Base-by-base conservation (phyloP, 352 stramenopile genomes). In the Phytophthora uliginosa region DNA sequence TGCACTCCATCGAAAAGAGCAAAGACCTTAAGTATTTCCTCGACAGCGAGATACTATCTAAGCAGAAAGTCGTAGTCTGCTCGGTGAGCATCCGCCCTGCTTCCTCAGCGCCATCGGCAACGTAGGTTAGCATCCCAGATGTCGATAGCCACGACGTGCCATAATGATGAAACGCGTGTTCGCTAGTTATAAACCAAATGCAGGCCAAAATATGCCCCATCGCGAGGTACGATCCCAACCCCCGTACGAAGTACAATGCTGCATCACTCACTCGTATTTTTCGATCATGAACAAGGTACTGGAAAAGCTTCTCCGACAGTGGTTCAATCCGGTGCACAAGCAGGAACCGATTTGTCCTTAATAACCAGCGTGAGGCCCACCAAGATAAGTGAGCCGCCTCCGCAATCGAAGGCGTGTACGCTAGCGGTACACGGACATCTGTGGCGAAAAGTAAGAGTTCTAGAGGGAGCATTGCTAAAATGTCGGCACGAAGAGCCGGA, bases 21-120 rank as follows among this genome's bases (percentile, higher is more conserved):
- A 94, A 79, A 3, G 84, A 84, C 3, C 87, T 82, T 18, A 90
- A 57, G 69, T 93, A 94, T 69, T 94, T 93, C 51, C 85, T 81
- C 4, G 50, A 66, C 0, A 91, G 51, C 9, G 81, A 73, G 8
- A 92, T 64, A 24, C 63, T 69, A 20, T 68, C 33, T 20, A 76
- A 57, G 52, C 26, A 65, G 22, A 73, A 73, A 2, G 50, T 40
- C 0, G 54, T 57, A 10, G 61, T 24, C 3, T 26, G 4, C n/a
- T 71, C 84, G 38, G n/a, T 81, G 45, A 77, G 59, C 47, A 66
- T 66, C 31, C 71, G 66, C 54, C 4, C 76, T 33, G 31, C 34
- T 26, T 58, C 24, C 45, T 66, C 68, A 9, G 33, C 28, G 28
- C 8, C 10, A 31, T 71, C 34, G 3, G 60, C 48, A 12, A 76